Conservation (phyloP, 1,284 basidiomycete genomes). For the Blastosporella zonata region DNA sequence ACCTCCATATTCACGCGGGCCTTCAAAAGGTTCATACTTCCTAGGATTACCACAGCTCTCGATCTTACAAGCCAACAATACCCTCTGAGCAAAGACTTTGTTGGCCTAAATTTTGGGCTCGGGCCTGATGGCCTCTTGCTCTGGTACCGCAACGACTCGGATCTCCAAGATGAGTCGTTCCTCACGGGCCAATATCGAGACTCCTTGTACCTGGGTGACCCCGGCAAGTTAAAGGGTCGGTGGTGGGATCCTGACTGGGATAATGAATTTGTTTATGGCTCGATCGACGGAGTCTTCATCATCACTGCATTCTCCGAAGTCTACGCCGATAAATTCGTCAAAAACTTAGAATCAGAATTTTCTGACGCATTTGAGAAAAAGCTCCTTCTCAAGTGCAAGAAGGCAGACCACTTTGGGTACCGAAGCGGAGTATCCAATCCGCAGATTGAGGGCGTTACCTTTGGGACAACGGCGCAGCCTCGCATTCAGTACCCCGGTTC, state of each 20-base stretch:
- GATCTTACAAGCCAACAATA: slow-evolving; percentile 11
- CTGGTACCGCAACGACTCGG: slow-evolving; percentile 11
- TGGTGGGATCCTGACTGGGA: slow-evolving; percentile 21
- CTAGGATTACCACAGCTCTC: slow-evolving; percentile 17
- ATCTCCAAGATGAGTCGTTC: slow-evolving; percentile 19
- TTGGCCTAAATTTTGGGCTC: slow-evolving; percentile 20
- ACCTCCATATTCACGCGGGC: slow-evolving; percentile 11
- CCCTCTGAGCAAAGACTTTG: slow-evolving; percentile 9
- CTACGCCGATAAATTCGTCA: slow-evolving; percentile 14
- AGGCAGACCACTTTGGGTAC: slow-evolving; percentile 20
- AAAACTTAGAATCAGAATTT: slow-evolving; percentile 18
- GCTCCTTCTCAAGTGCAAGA: slow-evolving; percentile 15
- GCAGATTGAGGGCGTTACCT: slow-evolving; percentile 13
- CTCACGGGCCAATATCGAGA: slow-evolving; percentile 20
- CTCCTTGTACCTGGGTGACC: slow-evolving; percentile 19
- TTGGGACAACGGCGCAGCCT: slow-evolving; percentile 6
- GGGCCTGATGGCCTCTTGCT: slow-evolving; percentile 10
- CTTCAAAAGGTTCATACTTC: slow-evolving; percentile 18
- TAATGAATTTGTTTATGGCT: slow-evolving; percentile 16
- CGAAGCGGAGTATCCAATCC: slow-evolving; percentile 21
- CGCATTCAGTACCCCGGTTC: slow-evolving; percentile 14
- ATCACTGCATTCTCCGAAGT: slow-evolving; percentile 17
- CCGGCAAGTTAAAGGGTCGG: slow-evolving; percentile 14
- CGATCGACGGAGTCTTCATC: slow-evolving; percentile 20
- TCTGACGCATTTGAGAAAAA: slow-evolving; percentile 14